Evolutionary conservation across 2,329 filamentous ascomycete genomes (phyloP).

Genomic region (Botrytis cinerea): DNA sequence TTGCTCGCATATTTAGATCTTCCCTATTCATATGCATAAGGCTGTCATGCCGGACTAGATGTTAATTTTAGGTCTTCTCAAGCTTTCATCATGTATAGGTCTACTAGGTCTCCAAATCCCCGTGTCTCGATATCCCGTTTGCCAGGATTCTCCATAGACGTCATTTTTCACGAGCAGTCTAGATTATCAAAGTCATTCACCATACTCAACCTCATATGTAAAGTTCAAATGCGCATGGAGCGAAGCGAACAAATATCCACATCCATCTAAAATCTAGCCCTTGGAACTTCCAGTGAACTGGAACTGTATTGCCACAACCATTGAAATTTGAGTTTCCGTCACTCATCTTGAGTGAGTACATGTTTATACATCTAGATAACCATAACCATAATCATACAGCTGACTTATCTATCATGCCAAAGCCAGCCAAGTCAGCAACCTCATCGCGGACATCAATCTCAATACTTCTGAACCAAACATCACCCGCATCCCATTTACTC

Average conservation of each 20-base stretch:
- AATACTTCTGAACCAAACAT: background rate
- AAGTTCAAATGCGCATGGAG: background rate
- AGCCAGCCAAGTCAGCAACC: fast-evolving
- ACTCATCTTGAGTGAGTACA: background rate
- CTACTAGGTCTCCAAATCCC: background rate
- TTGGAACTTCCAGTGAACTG: background rate
- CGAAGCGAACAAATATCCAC: background rate
- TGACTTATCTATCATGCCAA: background rate
- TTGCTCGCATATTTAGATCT: background rate
- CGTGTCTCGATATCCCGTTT: background rate
- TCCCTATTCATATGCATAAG: background rate
- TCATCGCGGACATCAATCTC: background rate
- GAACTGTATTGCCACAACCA: background rate
- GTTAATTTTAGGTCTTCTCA: background rate
- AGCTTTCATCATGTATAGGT: background rate
- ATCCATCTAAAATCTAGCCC: background rate
- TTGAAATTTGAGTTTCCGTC: background rate
- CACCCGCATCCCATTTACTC: background rate
- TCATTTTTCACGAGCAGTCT: background rate
- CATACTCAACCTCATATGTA: background rate
- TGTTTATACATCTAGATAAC: background rate
- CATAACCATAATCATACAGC: background rate
- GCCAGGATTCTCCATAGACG: background rate
- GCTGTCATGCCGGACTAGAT: background rate
- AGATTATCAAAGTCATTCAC: background rate